Evolutionary conservation across 1,284 basidiomycete species (phyloP).

Genomic region (Heliocybe sulcata): DNA sequence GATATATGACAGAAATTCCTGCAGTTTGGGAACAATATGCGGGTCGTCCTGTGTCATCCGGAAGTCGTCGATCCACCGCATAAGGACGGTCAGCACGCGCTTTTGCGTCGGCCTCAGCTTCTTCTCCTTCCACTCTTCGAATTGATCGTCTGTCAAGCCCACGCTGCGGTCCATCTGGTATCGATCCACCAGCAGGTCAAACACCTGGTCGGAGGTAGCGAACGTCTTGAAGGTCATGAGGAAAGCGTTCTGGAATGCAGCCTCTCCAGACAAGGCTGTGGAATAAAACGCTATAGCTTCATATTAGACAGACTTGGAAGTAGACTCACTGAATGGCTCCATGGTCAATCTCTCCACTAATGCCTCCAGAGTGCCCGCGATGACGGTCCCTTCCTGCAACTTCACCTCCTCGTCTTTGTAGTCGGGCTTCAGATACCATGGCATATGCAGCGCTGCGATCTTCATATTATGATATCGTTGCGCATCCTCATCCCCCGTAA

Average conservation of each 20-base stretch:
- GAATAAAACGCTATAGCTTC: conserved; percentile 15
- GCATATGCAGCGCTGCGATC: conserved; percentile 29
- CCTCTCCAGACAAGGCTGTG: conserved; percentile 37
- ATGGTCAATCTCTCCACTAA: conserved; percentile 65
- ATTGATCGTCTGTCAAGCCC: conserved; percentile 41
- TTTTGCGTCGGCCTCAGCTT: conserved; percentile 49
- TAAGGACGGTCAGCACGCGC: conserved; percentile 49
- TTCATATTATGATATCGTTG: conserved; percentile 22
- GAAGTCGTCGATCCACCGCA: conserved; percentile 55
- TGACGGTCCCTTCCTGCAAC: conserved; percentile 51
- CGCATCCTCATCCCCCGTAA: conserved; percentile 39
- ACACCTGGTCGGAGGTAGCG: conserved; percentile 57
- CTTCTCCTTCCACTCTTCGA: conserved; percentile 59
- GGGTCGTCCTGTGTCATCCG: conserved; percentile 57
- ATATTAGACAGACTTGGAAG: background rate
- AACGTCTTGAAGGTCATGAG: conserved; percentile 78
- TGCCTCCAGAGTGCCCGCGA: conserved; percentile 60
- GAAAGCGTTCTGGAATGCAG: conserved; percentile 57
- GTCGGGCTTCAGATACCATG: conserved; percentile 62
- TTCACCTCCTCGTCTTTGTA: conserved; percentile 50
- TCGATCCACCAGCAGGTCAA: conserved; percentile 58
- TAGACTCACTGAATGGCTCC: conserved; percentile 42
- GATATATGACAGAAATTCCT: conserved; percentile 46
- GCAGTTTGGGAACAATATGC: conserved; percentile 45
- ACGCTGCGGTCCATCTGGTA: conserved; percentile 54